phyloP scores from a whole-genome alignment of 2,329 filamentous ascomycete genomes.

The Ceratocystis alfenasii region DNA sequence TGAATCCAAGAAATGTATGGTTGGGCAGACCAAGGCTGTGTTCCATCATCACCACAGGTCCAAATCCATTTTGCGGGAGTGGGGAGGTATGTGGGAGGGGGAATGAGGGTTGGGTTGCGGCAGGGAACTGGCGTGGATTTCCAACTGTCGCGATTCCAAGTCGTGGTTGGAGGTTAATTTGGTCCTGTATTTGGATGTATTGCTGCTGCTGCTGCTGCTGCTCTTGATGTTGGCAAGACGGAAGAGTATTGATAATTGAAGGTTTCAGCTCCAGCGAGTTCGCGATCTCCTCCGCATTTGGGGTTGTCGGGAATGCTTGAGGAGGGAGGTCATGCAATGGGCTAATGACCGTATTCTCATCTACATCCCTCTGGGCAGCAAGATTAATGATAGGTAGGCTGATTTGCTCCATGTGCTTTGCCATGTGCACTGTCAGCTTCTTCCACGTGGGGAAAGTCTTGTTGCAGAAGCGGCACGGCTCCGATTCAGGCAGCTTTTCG shows the following conservation, averaged over 20 bases:
- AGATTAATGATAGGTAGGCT: constrained; percentile 64
- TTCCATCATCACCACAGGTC: not conserved
- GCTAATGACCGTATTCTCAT: constrained; percentile 54
- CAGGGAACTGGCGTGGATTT: constrained; percentile 3
- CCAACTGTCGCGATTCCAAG: not conserved
- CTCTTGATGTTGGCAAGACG: not conserved
- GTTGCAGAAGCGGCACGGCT: constrained; percentile 79
- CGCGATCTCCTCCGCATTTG: constrained; percentile 8
- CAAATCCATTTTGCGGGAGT: not conserved
- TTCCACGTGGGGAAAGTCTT: constrained; percentile 77
- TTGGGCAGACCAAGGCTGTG: not conserved
- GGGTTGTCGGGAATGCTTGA: constrained; percentile 26
- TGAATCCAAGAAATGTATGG: not conserved
- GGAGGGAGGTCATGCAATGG: constrained; percentile 48
- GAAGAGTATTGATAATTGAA: not conserved
- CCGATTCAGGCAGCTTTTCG: constrained; percentile 50
- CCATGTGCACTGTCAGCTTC: constrained; percentile 83
- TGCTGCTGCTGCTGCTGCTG: not conserved
- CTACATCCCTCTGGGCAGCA: constrained; percentile 40
- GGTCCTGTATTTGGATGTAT: not conserved
- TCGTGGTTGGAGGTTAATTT: not conserved
- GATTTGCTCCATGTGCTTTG: constrained; percentile 89
- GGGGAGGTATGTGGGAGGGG: not conserved
- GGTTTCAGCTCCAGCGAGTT: constrained; percentile 21
- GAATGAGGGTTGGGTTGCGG: not conserved